Evolutionary conservation across 2,329 filamentous ascomycete species (phyloP).

Genomic region (Beauveria sp.): DNA sequence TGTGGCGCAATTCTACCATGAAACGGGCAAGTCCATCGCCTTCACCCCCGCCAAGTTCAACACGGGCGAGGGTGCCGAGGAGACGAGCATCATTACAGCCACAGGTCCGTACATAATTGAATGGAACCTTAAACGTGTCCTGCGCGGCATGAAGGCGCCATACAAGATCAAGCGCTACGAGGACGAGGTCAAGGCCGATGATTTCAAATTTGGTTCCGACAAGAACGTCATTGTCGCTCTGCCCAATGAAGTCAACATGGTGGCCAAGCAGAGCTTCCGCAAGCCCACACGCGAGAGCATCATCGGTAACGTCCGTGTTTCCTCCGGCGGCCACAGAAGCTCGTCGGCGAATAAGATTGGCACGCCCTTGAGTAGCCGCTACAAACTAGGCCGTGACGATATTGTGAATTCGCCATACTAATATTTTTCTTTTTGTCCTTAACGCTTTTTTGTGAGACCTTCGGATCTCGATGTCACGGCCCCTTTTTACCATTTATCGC

Average conservation of each 20-base stretch:
- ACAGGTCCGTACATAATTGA: constrained; percentile 96
- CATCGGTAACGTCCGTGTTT: constrained; percentile 48
- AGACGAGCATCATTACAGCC: constrained; percentile 94
- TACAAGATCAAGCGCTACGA: constrained; percentile 96
- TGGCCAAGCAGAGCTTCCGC: constrained; percentile 76
- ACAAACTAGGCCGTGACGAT: constrained; percentile 72
- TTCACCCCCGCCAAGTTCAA: constrained; percentile 96
- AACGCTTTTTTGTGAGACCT: not conserved
- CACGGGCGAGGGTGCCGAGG: constrained; percentile 68
- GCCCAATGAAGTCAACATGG: constrained; percentile 97
- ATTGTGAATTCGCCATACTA: constrained; percentile 65
- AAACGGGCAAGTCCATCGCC: constrained; percentile 76
- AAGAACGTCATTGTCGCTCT: constrained; percentile 97
- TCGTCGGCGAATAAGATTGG: constrained; percentile 45
- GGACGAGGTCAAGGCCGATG: constrained; percentile 94
- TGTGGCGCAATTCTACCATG: constrained; percentile 94
- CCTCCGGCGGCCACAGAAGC: constrained; percentile 40
- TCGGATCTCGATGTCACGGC: not conserved
- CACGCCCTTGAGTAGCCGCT: constrained; percentile 49
- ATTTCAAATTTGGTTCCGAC: constrained; percentile 95
- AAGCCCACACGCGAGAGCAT: constrained; percentile 91
- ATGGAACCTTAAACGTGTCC: constrained; percentile 88
- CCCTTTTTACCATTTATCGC: not conserved
- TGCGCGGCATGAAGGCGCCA: constrained; percentile 72
- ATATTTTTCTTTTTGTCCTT: constrained; percentile 2